Evolutionary conservation across 225 moss, liverwort and hornwort genomes (phyloP), one percentile per base, ranked within the genome.

Genomic region (Straminergon stramineum): DNA sequence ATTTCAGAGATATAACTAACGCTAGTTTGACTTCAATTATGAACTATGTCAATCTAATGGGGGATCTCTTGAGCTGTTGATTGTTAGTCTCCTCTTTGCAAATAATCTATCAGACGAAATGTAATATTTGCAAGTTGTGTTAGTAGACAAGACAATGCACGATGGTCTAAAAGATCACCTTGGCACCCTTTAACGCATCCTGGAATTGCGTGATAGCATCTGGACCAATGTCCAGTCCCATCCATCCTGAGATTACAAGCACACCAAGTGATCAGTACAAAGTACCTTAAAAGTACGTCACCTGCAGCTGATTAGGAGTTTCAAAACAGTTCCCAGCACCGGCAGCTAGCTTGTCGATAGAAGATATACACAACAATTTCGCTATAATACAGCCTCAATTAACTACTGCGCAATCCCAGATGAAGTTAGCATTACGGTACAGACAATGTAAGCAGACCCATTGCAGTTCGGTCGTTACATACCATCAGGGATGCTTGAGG

Each of bases 161-260:
- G 16, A 69, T 31, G 57, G 60, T 75, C 22, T 14, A 75, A 84
- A 28, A 41, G 39, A 41, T 87, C 85, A 96, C 97, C 97, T 99
- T 96, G 81, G 96, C 92, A 67, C 94, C 96, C 89, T 96, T 93
- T 58, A 99, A 91, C 55, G 97, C 96, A 13, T 86, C 94, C 89
- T 96, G 79, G 89, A 96, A 99, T 81, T 96, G 96, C 67, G 90
- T 91, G 80, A 97, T 96, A 27, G 97, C 95, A 65, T 96, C 95
- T n/a, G 97, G 97, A 75, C 99, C 99, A 78, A 99, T 99, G 74
- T 99, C 97, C 85, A 99, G 92, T 88, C 99, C 99, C 95, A 96
- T 92, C 95, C 94, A 95, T 66, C 98, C 97, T 96, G 96, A 65
- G 84, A 34, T 75, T 62, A 85, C 48, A n/a, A 87, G 32, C 71